Base-by-base conservation (phyloP, 176 grass and related monocot genomes). In the Urochloa ruziziensis region DNA sequence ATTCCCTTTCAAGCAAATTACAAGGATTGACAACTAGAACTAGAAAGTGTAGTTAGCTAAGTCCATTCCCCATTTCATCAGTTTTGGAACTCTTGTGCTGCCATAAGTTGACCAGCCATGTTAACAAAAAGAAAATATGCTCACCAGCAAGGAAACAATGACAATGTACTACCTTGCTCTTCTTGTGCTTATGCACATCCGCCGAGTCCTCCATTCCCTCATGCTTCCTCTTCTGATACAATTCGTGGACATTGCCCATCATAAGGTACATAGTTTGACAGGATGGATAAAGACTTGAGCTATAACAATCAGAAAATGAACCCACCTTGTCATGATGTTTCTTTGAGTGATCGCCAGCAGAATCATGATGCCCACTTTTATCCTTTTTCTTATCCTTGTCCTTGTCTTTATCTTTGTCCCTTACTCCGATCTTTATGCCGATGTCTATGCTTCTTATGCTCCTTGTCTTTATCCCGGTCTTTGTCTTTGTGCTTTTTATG, bases 401-500 rank as follows among this genome's bases (percentile, higher is more conserved):
- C 72, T 80, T 91, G 52, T 92, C 79, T 87, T 86, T 90, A 63
- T 97, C 92, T 80, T 95, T 98, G 62, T 95, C 91, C 91, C 91
- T 94, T 98, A 66, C 72, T 91, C 40, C 87, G 82, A 87, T 98
- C 96, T 86, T 95, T 98, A 82, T 98, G 93, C 35, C 93, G 93
- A 86, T 94, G 91, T 84, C 92, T 98, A 70, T 94, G 96, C 62
- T 98, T 98, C 89, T 98, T 98, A 70, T 95, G 96, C 73, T 98
- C 96, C 89, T 88, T 98, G 72, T 98, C 93, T 78, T 91, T 97
- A 28, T 97, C 92, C 74, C 74, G 91, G 64, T 94, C 94, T 90
- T 78, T 97, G 67, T 91, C 94, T 82, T 87, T 98, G 73, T 98
- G 91, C 27, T 83, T 98, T 84, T 93, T 98, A 83, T 98, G 96